Base-by-base conservation (phyloP, 148 eudicot genomes). In the Camellia japonica region DNA sequence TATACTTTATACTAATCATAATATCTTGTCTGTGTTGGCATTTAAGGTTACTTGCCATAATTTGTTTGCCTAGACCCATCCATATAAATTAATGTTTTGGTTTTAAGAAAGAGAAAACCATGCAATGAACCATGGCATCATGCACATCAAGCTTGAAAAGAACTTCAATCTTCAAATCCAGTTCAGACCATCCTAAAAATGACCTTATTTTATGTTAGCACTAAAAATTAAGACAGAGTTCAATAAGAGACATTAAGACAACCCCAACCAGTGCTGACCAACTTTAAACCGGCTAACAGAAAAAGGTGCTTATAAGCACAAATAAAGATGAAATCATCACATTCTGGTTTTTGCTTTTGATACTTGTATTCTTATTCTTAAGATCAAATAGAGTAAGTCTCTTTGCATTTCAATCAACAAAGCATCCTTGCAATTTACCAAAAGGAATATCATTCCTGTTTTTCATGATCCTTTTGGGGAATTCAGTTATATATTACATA, bases 81-180 rank as follows among this genome's bases (percentile, higher is more conserved):
- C 55, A 46, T 70, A 47, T 68, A 68, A 68, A 44, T 42, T 3
- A 68, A 43, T 18, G 18, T 46, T 30, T 46, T 70, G 73, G n/a
- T 70, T 70, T 18, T 11, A 20, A 23, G 7, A 11, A 41, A n/a
- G 11, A 51, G 49, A 64, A 38, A 30, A 62, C 5, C n/a, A 43
- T 18, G 14, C 30, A 46, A 30, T 20, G 10, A 65, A 9, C 10
- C 18, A n/a, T 51, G 49, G 42, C 42, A 76, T 76, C 41, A 59
- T 62, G 15, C 56, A 77, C 7, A 51, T 51, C 80, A 65, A 47
- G 15, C 13, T 16, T 30, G 4, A 19, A 42, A 15, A 49, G 54
- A 44, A 65, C 2, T 15, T 51, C 70, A 63, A 47, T 20, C 68
- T 76, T 51, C 46, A 77, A 66, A 77, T 54, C 75, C 55, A 46